A percentile compares a stretch with the other conserved stretches of the same genome.
Evolutionary conservation across 257 asterid genomes (phyloP).

Genomic region (Rubia yunnanensis): DNA sequence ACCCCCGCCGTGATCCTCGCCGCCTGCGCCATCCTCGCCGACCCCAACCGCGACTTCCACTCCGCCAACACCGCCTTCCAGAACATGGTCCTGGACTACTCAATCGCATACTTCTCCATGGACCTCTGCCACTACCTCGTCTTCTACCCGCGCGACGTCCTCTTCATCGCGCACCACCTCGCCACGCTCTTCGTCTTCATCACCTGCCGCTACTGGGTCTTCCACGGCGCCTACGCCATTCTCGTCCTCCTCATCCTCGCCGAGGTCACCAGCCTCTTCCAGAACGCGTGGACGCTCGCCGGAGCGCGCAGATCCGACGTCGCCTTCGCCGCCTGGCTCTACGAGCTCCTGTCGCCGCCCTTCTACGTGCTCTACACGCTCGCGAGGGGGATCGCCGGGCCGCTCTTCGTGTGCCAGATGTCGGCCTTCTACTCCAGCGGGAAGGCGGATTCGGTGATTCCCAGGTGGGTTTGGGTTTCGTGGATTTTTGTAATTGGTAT

Average conservation of each 20-base stretch:
- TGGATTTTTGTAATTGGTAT: constrained; percentile 58
- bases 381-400: constrained; percentile 72
- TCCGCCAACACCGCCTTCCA: constrained; percentile 60
- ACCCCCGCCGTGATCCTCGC: constrained; percentile 87
- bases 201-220: constrained; percentile 68
- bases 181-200: constrained; percentile 80
- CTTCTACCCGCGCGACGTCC: constrained; percentile 59
- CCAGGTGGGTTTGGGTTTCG: constrained; percentile 81
- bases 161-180: constrained; percentile 81
- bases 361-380: constrained; percentile 69
- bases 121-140: constrained; percentile 74
- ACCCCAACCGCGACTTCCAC: constrained; percentile 43
- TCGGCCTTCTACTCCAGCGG: constrained; percentile 47
- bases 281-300: constrained; percentile 86
- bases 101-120: constrained; percentile 79
- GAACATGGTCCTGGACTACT: constrained; percentile 67
- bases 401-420: constrained; percentile 66
- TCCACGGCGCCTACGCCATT: constrained; percentile 70
- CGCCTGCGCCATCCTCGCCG: constrained; percentile 37
- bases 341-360: constrained; percentile 57
- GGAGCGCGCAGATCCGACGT: constrained; percentile 50
- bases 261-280: constrained; percentile 85
- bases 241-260: constrained; percentile 67
- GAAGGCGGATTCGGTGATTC: constrained; percentile 54
- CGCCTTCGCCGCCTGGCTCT: constrained; percentile 51